Evolutionary conservation across 306 rosid species (phyloP), one percentile per base, ranked within the genome.

Genomic region (Pachyrhizus erosus): DNA sequence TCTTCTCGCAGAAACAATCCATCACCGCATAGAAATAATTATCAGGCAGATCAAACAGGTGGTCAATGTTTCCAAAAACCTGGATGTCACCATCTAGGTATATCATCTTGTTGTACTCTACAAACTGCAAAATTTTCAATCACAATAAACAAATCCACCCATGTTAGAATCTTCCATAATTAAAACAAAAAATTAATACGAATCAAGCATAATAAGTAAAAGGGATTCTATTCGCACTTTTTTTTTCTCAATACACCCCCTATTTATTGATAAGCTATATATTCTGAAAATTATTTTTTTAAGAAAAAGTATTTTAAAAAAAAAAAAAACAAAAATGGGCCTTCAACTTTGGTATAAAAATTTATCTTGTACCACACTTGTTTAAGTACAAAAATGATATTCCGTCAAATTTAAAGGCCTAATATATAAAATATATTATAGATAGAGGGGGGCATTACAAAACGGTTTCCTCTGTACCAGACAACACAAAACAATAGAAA

Each of bases 1-100:
- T 87, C 1, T 81, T 54, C 85, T 93, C 97, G 40, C 98, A 94
- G 34, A 89, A 94, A 75, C 98, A 94, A n/a, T 94, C 97, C 92
- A 75, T 90, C 20, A 91, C 98, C 2, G 91, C 97, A 62, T 93
- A 91, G 46, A 93, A 92, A 9, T 80, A 80, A 0, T 84, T 80
- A 71, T 89, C 89, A 7, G 88, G 91, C 7, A 80, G 37, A 15
- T 94, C 95, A 15, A 94, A 91, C 1, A 93, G 52, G 48, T 89
- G 89, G 69, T 94, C 98, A 4, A 94, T 90, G 79, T 93, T 93
- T 7, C 60, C 84, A 33, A 89, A 90, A 0, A 94, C 97, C 29
- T 91, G 98, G 21, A 94, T 91, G 34, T 94, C 94, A 10, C 95
- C 95, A 1, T 94, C 97, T 9, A 94, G 49, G 70, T 90, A 94